A percentile compares a stretch with the other conserved stretches of the same genome.
These are phyloP conservation scores for Nigrospora sphaerica DNA, from an alignment of 2,329 filamentous ascomycete genomes.

Conservation along the genomic window DNA sequence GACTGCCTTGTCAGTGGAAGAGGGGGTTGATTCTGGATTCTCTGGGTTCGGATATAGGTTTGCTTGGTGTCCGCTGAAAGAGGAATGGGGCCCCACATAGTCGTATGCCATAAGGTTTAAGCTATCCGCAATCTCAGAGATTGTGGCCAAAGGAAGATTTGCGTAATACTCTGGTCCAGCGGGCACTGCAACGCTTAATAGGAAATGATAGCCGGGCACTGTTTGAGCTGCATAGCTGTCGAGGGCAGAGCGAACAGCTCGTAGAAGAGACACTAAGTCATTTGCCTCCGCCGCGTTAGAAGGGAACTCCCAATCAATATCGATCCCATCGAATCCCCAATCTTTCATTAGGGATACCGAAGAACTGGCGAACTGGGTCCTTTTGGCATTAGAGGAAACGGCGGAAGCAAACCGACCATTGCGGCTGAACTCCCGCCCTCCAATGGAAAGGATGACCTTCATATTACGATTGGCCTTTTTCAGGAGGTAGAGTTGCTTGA, in stretches of 20 bases:
- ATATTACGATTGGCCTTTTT: slow-evolving; percentile 72
- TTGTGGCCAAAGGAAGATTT: background rate
- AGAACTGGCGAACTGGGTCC: slow-evolving; percentile 58
- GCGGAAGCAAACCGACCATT: slow-evolving; percentile 51
- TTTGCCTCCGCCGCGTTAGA: slow-evolving; percentile 28
- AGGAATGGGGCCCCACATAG: slow-evolving; percentile 4
- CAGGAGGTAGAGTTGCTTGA: slow-evolving; percentile 69
- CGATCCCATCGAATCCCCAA: slow-evolving; percentile 51
- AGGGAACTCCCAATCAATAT: too few relatives aligned
- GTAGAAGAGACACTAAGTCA: slow-evolving; percentile 33
- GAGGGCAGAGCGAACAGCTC: slow-evolving; percentile 30
- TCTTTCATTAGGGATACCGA: slow-evolving; percentile 66
- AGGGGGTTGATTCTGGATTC: slow-evolving; percentile 57
- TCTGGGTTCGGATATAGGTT: slow-evolving; percentile 56
- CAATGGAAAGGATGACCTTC: slow-evolving; percentile 74
- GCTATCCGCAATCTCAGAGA: background rate
- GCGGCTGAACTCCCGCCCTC: slow-evolving; percentile 68
- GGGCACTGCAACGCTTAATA: slow-evolving; percentile 42
- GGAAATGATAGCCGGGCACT: slow-evolving; percentile 34
- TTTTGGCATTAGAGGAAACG: slow-evolving; percentile 53
- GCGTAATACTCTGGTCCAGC: slow-evolving; percentile 40
- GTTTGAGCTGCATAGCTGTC: slow-evolving; percentile 18
- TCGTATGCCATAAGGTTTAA: background rate
- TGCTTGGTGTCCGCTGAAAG: slow-evolving; percentile 57
- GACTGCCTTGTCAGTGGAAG: slow-evolving; percentile 60